Percentiles rank a stretch among this genome's conserved stretches.
phyloP scores from a whole-genome alignment of 2,329 filamentous ascomycete species.

The Xenoacremonium recifei region DNA sequence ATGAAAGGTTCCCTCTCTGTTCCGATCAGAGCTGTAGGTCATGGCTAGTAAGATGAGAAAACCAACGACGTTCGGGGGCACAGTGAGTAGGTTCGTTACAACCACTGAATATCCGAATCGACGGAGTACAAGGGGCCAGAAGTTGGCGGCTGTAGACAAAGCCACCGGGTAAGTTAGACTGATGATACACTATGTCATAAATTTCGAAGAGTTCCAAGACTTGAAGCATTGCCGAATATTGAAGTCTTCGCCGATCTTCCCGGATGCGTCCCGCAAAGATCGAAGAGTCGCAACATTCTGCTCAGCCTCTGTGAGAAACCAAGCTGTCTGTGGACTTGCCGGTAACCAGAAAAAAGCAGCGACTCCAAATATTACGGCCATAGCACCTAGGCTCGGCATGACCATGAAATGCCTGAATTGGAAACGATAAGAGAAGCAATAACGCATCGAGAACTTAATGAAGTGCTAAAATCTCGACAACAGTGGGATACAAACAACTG shows the following conservation, averaged over 20 bases:
- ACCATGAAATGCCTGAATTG: constrained; percentile 50
- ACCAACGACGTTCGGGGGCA: constrained; percentile 46
- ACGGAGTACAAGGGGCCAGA: constrained; percentile 44
- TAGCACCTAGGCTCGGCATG: constrained; percentile 62
- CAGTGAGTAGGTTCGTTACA: constrained; percentile 46
- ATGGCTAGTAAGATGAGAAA: constrained; percentile 38
- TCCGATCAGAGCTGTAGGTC: constrained; percentile 31
- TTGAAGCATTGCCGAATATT: not conserved
- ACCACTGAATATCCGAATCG: constrained; percentile 40
- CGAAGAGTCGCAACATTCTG: not conserved
- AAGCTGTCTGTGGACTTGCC: not conserved
- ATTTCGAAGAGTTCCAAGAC: constrained; percentile 16
- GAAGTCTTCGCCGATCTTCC: not conserved
- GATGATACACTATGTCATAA: constrained; percentile 41
- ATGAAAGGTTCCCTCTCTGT: constrained; percentile 26
- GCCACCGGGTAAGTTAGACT: constrained; percentile 45
- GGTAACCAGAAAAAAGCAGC: constrained; percentile 4
- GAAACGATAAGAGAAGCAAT: constrained; percentile 50
- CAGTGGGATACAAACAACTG: too few relatives aligned
- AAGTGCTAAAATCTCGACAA: not conserved
- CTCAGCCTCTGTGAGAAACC: not conserved
- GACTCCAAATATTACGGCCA: constrained; percentile 10
- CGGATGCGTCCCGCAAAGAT: not conserved
- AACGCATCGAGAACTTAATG: not conserved
- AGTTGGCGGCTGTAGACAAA: constrained; percentile 33